phyloP scores from a whole-genome alignment of 2,329 filamentous ascomycete genomes.

The Cercospora sojina region DNA sequence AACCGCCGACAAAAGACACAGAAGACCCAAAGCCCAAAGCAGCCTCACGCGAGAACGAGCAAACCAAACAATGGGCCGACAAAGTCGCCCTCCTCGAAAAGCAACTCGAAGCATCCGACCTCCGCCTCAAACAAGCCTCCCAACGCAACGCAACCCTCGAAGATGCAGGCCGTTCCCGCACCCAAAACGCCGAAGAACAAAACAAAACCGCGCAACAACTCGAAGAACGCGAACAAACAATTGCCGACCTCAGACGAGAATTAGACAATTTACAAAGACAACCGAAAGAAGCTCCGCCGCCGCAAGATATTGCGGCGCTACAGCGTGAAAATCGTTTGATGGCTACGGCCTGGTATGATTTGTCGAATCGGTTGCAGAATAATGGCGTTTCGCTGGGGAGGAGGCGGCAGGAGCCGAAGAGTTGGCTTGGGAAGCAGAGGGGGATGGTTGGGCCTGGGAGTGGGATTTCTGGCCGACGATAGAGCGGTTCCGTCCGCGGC shows the following conservation, averaged over 20 bases:
- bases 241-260: constrained; percentile 33
- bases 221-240: constrained; percentile 33
- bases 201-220: constrained; percentile 27
- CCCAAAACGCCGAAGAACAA: constrained; percentile 17
- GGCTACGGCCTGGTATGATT: constrained; percentile 81
- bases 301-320: constrained; percentile 62
- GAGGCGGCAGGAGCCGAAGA: constrained; percentile 70
- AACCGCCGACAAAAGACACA: constrained; percentile 14
- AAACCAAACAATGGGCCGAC: constrained; percentile 34
- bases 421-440: constrained; percentile 82
- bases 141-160: constrained; percentile 35
- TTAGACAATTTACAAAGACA: constrained; percentile 30
- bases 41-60: constrained; percentile 20
- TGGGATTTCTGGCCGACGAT: constrained; percentile 10
- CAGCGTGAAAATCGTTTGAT: constrained; percentile 77
- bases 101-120: constrained; percentile 37
- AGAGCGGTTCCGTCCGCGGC: neutral
- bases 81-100: constrained; percentile 36
- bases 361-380: constrained; percentile 74
- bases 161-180: constrained; percentile 25
- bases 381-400: constrained; percentile 78
- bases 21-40: constrained; percentile 18
- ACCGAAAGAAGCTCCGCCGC: constrained; percentile 18
- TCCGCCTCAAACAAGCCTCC: constrained; percentile 36
- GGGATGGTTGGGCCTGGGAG: constrained; percentile 40